phyloP scores from a whole-genome alignment of 257 asterid genomes.

The Solanum sitiens region DNA sequence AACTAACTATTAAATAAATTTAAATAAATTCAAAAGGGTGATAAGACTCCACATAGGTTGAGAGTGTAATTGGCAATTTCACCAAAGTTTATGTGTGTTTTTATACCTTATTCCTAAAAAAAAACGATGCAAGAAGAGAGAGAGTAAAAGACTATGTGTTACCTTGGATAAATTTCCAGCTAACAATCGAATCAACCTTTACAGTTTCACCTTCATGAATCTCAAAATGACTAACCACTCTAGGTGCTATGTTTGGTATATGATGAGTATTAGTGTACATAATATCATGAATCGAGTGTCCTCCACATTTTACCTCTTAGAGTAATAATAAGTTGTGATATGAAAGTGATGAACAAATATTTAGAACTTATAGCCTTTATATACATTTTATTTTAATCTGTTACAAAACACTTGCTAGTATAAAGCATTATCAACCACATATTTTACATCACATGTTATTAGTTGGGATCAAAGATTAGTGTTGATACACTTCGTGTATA shows the following conservation, averaged over 20 bases:
- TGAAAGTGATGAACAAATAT: neutral
- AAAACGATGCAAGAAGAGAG: neutral
- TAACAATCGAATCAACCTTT: neutral
- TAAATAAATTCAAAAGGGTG: neutral
- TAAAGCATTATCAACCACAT: neutral
- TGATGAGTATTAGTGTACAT: neutral
- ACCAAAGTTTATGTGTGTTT: neutral
- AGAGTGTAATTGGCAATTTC: neutral
- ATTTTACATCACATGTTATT: neutral
- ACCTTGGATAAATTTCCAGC: neutral
- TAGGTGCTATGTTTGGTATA: neutral
- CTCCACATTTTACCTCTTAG: neutral
- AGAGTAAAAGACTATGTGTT: neutral
- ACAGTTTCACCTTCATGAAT: neutral
- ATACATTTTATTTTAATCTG: neutral
- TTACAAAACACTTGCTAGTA: neutral
- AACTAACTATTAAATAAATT: too few relatives aligned
- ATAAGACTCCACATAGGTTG: neutral
- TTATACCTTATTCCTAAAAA: too few relatives aligned
- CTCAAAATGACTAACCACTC: neutral
- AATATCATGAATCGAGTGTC: neutral
- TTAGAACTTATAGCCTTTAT: neutral
- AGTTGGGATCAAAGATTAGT: neutral
- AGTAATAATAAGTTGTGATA: neutral
- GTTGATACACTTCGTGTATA: too few relatives aligned